A percentile compares a stretch with the other conserved stretches of the same genome.
These are phyloP conservation scores for Gracilaria gracilis DNA, from an alignment of 23 red algal species.

Conservation along the genomic window DNA sequence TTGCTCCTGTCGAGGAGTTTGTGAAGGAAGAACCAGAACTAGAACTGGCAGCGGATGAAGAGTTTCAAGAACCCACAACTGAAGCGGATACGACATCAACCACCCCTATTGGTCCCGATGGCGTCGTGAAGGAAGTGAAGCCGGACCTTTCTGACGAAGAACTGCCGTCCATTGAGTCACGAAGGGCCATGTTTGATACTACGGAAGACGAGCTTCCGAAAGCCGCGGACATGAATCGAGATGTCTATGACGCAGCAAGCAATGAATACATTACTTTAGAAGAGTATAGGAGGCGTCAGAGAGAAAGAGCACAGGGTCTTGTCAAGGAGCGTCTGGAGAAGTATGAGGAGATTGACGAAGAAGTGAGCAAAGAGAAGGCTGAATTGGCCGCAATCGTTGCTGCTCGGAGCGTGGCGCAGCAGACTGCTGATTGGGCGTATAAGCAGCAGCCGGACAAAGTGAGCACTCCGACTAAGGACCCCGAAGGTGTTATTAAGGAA, in stretches of 20 bases:
- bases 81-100: background rate
- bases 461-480: background rate
- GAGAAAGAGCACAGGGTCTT: slow-evolving; percentile 49
- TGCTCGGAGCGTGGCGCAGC: slow-evolving; percentile 18
- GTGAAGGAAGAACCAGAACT: too few relatives aligned
- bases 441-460: slow-evolving; percentile 11
- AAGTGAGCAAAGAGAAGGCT: slow-evolving; percentile 42
- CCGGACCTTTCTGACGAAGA: background rate
- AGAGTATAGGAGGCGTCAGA: slow-evolving; percentile 56
- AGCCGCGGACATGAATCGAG: slow-evolving; percentile 19
- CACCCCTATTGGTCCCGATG: background rate
- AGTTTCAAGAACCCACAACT: background rate
- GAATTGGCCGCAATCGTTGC: slow-evolving; percentile 62
- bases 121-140: slow-evolving; percentile 13
- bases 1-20: too few relatives aligned
- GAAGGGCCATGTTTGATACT: slow-evolving; percentile 54
- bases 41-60: background rate
- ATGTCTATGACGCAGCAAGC: slow-evolving; percentile 52
- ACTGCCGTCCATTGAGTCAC: slow-evolving; percentile 42
- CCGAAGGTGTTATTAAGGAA: background rate
- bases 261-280: slow-evolving; percentile 50
- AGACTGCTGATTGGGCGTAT: slow-evolving; percentile 46
- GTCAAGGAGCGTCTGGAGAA: slow-evolving; percentile 57
- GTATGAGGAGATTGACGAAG: slow-evolving; percentile 58
- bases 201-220: slow-evolving; percentile 45